Base-by-base conservation (phyloP, 768 basidiomycete genomes). In the Chalciporus piperatus region DNA sequence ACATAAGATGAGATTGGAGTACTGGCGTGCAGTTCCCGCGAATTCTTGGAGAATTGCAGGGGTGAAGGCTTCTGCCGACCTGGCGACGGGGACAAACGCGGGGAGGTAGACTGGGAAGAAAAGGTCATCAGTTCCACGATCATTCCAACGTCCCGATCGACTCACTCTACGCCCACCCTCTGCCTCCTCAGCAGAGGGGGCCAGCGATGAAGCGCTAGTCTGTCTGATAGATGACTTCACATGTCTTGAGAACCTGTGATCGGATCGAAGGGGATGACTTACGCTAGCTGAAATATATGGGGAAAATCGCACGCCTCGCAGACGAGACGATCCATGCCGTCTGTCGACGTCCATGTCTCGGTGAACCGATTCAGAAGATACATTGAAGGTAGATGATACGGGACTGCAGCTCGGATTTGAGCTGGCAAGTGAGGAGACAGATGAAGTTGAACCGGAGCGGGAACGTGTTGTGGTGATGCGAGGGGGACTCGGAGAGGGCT, bases 1-100 rank as follows among this genome's bases (percentile, higher is more conserved):
- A 87, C 84, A 52, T 86, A 91, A 35, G 80, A 78, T 23, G 89
- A 92, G 48, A 92, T 91, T 48, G 89, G 89, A 13, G 84, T 88
- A 61, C 81, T 80, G 35, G 80, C 83, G 27, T 79, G 70, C 17
- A 82, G 69, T 63, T 85, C 82, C 57, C 79, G 79, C 17, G 76
- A 68, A 58, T 76, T 77, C 46, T 76, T 73, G 19, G 74, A 66
- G 12, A 80, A 70, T 54, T 75, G 76, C 53, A 78, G 72, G 53
- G 74, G 68, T 47, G 72, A 72, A 23, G 75, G 72, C 55, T 72
- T 66, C 45, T 71, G 76, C 42, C 75, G 56, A 51, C 72, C 74
- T 47, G 77, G 74, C 47, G 77, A 72, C 32, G 76, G 70, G 48
- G 67, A 64, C 39, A 67, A 59, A 50, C 61, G 67, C 23, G 77